These are phyloP conservation scores for Geotrichum siamense DNA, from an alignment of 1,139 yeast genomes.

Conservation along the genomic window DNA sequence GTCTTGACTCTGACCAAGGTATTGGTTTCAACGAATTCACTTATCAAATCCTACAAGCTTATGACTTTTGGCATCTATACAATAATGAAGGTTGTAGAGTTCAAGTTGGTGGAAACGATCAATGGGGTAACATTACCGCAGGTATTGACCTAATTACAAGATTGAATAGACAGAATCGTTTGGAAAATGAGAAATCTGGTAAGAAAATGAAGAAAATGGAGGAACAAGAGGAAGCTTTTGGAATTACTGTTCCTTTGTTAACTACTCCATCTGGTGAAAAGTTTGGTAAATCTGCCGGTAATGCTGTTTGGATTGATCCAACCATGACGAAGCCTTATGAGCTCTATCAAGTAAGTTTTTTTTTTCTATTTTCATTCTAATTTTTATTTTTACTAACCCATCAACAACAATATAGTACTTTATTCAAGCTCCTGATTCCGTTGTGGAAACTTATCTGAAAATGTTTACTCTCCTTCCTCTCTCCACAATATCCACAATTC, in stretches of 20 bases:
- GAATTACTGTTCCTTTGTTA: constrained; percentile 82
- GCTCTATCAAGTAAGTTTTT: constrained; percentile 49
- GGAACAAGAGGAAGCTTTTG: constrained; percentile 42
- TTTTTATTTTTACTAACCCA: too few species aligned
- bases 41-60: constrained; percentile 88
- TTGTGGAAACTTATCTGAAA: constrained; percentile 59
- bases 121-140: constrained; percentile 97
- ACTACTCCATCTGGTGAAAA: constrained; percentile 89
- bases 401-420: constrained; percentile 54
- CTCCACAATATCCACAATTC: constrained; percentile 46
- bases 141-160: constrained; percentile 84
- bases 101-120: constrained; percentile 96
- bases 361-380: not conserved
- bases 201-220: too few species aligned
- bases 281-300: constrained; percentile 96
- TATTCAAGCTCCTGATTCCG: constrained; percentile 71
- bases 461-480: constrained; percentile 74
- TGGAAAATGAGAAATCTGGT: constrained; percentile 9
- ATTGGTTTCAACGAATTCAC: constrained; percentile 91
- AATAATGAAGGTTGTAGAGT: constrained; percentile 51
- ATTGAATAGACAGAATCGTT: constrained; percentile 28
- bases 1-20: constrained; percentile 64
- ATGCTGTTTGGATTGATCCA: constrained; percentile 82
- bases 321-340: constrained; percentile 70
- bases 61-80: constrained; percentile 82